Conservation (phyloP, 2,329 filamentous ascomycete genomes). For the Ophiognomonia clavigignenti-juglandacearum region DNA sequence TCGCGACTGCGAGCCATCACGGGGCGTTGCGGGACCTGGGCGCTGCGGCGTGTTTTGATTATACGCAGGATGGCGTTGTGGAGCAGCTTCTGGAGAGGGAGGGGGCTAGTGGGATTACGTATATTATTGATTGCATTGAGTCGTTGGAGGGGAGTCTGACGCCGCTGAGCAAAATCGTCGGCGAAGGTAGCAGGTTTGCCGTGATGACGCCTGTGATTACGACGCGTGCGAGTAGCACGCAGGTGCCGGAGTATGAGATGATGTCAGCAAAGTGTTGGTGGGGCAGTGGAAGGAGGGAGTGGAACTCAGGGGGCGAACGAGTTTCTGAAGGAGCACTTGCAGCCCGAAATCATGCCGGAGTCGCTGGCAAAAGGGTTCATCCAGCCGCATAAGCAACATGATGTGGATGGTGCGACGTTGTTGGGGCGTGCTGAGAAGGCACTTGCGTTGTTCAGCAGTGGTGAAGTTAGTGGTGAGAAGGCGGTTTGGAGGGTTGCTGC, state of each 20-base stretch:
- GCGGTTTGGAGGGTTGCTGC: slow-evolving; percentile 25
- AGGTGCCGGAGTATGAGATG: slow-evolving; percentile 50
- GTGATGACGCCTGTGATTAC: slow-evolving; percentile 57
- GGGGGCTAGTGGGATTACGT: slow-evolving; percentile 32
- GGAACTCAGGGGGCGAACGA: slow-evolving; percentile 48
- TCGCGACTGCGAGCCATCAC: slow-evolving; percentile 42
- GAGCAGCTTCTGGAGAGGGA: slow-evolving; percentile 28
- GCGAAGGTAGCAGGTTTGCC: slow-evolving; percentile 46
- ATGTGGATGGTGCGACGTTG: slow-evolving; percentile 39
- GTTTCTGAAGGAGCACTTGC: slow-evolving; percentile 49
- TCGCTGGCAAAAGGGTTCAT: slow-evolving; percentile 36
- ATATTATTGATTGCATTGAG: slow-evolving; percentile 53
- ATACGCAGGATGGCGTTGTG: slow-evolving; percentile 32
- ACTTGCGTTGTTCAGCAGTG: slow-evolving; percentile 19
- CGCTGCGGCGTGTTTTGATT: slow-evolving; percentile 43
- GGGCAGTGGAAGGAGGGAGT: slow-evolving; percentile 49
- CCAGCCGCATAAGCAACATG: slow-evolving; percentile 34
- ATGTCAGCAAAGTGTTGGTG: slow-evolving; percentile 33
- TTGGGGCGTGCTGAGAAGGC: slow-evolving; percentile 28
- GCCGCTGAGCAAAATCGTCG: slow-evolving; percentile 46
- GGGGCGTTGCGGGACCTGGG: slow-evolving; percentile 37
- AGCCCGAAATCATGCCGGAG: slow-evolving; percentile 49
- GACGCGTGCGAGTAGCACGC: slow-evolving; percentile 41
- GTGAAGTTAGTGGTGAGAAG: slow-evolving; percentile 24
- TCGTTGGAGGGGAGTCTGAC: slow-evolving; percentile 40